Base-by-base conservation (phyloP, 2,329 filamentous ascomycete genomes). In the Beauveria brongniartii region DNA sequence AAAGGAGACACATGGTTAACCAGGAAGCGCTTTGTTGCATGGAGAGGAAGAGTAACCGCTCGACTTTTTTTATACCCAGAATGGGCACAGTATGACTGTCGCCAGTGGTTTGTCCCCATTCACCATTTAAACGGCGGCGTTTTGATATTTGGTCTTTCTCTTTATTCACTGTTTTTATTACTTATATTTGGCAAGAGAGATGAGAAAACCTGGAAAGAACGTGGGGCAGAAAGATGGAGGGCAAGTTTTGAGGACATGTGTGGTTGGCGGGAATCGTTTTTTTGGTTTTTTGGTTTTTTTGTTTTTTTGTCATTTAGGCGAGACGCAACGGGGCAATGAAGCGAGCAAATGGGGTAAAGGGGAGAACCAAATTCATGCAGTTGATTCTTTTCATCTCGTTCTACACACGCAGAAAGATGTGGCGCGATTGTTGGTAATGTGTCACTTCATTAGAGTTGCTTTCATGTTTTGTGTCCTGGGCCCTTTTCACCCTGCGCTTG, bases 21-120 rank as follows among this genome's bases (percentile, higher is more conserved):
- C 53, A 67, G 67, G 67, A 37, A 67, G 61, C 65, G 64, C 63
- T 64, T 61, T 54, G 59, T 55, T 18, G n/a, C 6, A 26, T 34
- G 28, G 34, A 16, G 20, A 47, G 24, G 20, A 22, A 40, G n/a
- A 37, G 22, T 37, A 20, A 37, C 8, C 52, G 20, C 28, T 47
- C 43, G 22, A n/a, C 43, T 50, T 57, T 40, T 62, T 61, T 55
- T 58, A 64, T 68, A 22, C 30, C 56, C 54, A 44, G 20, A 48
- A 56, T 66, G 43, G 41, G 43, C 55, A 40, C n/a, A 20, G 20
- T 24, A 30, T 37, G 34, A 6, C 34, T 56, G 28, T 41, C 41
- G 6, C 3, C 9, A 14, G n/a, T 46, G 20, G 37, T 44, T 20
- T 44, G 30, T 46, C 10, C 14, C 44, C 53, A 44, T 55, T 44